Evolutionary conservation across 2,329 filamentous ascomycete genomes (phyloP), one percentile per base, ranked within the genome.

Genomic region (Sporothrix humicola): DNA sequence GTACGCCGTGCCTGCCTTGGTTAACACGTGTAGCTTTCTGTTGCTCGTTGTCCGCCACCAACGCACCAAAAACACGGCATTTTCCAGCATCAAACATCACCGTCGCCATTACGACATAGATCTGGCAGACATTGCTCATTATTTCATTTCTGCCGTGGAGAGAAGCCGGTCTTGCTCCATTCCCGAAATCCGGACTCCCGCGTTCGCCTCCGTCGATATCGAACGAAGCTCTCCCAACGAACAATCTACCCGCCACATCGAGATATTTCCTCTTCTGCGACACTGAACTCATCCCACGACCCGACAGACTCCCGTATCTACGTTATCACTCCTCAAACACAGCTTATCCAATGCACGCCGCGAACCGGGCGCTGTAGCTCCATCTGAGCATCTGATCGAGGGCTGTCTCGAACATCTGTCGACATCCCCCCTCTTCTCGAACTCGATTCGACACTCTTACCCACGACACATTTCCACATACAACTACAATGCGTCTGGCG

Each of bases 401-500:
- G 52, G 52, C 17, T 12, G 46, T n/a, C 63, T 42, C 71, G 17
- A 37, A 26, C 37, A 26, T 12, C 2, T 63, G n/a, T 59, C 26
- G 56, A 15, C 26, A 4, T n/a, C 37, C 13, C 13, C 17, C 8
- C 6, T 26, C 20, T 13, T 17, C 20, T 9, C 31, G 42, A 42
- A 17, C 20, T 13, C 50, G 20, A 63, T 20, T 12, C 50, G 50
- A 15, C 37, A 58, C 52, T 20, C 17, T 70, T 37, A 37, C 17
- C 20, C 50, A 15, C 50, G 7, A 44, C 42, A 31, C n/a, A 31
- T 10, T 50, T 13, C 3, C n/a, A 44, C 12, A 37, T 17, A 76
- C 80, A 79, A 87, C 82, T 79, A 61, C 17, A 8, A 89, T 89
- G 88, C 86, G 88, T 80, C 81, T 89, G 77, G 83, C 84, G 76